Evolutionary conservation across 106 monocot genomes (phyloP), one percentile per base, ranked within the genome.

Genomic region (Chionographis japonica): DNA sequence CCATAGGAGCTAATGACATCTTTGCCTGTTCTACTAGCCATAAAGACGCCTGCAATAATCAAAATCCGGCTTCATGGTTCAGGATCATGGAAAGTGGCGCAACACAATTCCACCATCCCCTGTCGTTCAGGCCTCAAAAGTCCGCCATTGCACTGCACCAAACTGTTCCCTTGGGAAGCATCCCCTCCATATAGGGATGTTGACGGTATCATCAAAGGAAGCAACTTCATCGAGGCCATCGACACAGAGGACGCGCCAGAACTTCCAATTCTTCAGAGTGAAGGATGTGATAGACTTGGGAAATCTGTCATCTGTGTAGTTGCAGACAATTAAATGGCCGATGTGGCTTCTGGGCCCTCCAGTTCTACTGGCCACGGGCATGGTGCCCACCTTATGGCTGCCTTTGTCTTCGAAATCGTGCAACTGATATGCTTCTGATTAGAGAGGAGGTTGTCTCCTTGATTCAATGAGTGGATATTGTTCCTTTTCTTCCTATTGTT

Each of bases 261-360:
- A 42, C 61, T 81, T 67, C 75, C 90, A 39, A 35, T 69, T 46
- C 51, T 83, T 4, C 75, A 87, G 18, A 76, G 65, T 52, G 70
- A 74, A 77, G 35, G 64, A 75, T 27, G 42, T 70, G 35, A 54
- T 81, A 18, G 89, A 93, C 4, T 64, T 81, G 68, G 75, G 65
- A 36, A 64, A 70, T 18, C 35, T 79, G n/a, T 37, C 37, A 57
- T 41, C 69, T 55, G 27, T 27, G 27, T 27, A 27, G 27, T 52
- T 50, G 12, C 68, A 73, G 52, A 68, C 75, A 49, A 76, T 89
- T 11, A 97, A 89, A 77, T 87, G 86, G 83, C 80, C 92, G 5
- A 78, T 92, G 79, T 97, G 95, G 95, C 50, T 92, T 56, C 64
- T 97, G 12, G 92, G 92, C 27, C 95, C 95, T 67, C 80, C 80